Evolutionary conservation across 805 yeast genomes (phyloP).

Genomic region (Wickerhamomyces sydowiorum): DNA sequence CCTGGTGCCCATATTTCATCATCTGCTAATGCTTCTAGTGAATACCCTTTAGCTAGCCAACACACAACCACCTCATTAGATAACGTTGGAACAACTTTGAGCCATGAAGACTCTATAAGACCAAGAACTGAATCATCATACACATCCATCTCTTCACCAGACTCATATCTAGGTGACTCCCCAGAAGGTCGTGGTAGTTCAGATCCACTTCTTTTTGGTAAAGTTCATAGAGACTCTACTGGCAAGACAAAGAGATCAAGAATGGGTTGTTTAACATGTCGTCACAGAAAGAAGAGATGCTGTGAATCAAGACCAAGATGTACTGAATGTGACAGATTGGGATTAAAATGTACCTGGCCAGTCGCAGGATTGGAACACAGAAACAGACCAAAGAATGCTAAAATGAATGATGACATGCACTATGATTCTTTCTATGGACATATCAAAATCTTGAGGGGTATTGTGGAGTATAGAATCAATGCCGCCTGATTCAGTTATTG

Average conservation of each 20-base stretch:
- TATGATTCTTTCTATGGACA: slow-evolving; percentile 51
- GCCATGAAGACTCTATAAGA: not conserved
- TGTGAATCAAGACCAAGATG: slow-evolving; percentile 68
- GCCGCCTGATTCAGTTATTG: not conserved
- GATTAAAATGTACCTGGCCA: slow-evolving; percentile 70
- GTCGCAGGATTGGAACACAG: slow-evolving; percentile 45
- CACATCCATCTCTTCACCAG: not conserved
- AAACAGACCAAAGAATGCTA: slow-evolving; percentile 46
- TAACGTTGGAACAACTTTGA: not conserved
- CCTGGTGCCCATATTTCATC: not conserved
- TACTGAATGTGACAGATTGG: slow-evolving; percentile 58
- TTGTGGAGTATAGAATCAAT: slow-evolving; percentile 41
- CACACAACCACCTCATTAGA: not conserved
- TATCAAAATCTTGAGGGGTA: slow-evolving; percentile 57
- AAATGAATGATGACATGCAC: slow-evolving; percentile 45
- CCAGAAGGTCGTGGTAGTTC: not conserved
- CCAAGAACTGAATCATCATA: not conserved
- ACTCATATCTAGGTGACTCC: not conserved
- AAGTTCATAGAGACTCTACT: slow-evolving; percentile 1
- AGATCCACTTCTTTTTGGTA: not conserved
- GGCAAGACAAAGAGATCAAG: slow-evolving; percentile 41
- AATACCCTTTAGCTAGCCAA: not conserved
- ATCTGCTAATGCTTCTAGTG: not conserved
- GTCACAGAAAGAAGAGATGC: slow-evolving; percentile 73
- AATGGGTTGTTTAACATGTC: slow-evolving; percentile 74